phyloP scores from a whole-genome alignment of 179 eudicot species.

The Amaranthus tricolor region DNA sequence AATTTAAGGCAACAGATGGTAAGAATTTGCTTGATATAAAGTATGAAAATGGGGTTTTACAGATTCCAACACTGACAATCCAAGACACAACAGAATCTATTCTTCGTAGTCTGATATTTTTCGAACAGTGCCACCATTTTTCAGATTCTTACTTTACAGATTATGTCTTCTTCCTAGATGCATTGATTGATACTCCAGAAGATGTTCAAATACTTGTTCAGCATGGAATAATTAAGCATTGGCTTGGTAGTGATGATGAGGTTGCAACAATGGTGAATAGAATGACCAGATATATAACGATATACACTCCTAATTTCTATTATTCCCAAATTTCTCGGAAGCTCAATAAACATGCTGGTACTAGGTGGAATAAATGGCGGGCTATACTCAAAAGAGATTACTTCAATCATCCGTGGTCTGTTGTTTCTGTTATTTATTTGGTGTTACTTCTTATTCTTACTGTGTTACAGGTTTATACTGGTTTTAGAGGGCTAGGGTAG shows the following conservation, averaged over 20 bases:
- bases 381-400: background rate
- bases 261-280: background rate
- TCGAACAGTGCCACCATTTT: background rate
- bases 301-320: background rate
- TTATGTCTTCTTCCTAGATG: background rate
- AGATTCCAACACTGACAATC: background rate
- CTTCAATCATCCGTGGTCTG: slow-evolving; percentile 28
- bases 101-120: background rate
- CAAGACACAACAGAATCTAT: background rate
- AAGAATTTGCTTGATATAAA: background rate
- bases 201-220: background rate
- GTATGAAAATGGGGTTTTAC: background rate
- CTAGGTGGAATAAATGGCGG: background rate
- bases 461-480: slow-evolving; percentile 21
- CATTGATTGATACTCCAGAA: background rate
- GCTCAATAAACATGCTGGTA: background rate
- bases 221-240: background rate
- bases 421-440: slow-evolving; percentile 18
- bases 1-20: background rate
- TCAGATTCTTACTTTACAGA: background rate
- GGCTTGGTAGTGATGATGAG: background rate
- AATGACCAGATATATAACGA: background rate
- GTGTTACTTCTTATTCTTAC: slow-evolving; percentile 26
- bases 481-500: slow-evolving; percentile 3
- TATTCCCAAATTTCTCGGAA: background rate